Base-by-base conservation (phyloP, 371 early-diverging fungal species). In the Rhizopus microsporus region DNA sequence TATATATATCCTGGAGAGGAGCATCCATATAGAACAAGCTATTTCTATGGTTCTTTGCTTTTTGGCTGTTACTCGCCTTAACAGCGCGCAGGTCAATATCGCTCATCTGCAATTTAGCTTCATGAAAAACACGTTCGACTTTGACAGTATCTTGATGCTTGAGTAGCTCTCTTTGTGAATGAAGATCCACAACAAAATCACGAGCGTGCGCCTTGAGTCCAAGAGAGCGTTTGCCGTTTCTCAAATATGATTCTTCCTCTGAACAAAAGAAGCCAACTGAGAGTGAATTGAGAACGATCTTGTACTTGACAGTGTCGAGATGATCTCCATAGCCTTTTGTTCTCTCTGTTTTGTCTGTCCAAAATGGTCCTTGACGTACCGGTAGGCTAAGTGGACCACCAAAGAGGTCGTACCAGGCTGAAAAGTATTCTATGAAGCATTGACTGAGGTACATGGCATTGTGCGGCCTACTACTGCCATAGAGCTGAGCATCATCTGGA, bases 371-470 rank as follows among this genome's bases (percentile, higher is more conserved):
- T 39, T 62, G 69, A 0, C 78, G 74, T 30, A 82, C 59, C 3
- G 80, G 80, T 16, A 78, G 51, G n/a, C 70, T 59, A 53, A 80
- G 61, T 46, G 71, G 71, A 30, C 73, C 69, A 29, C 78, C 80
- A 57, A 82, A 77, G 1, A 78, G 52, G n/a, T 65, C 54, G 12
- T 63, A 71, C 73, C 77, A 78, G 1, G 62, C 42, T 5, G 65
- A 33, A 49, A 74, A 76, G 31, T 82, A 77, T 7, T 64, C 62
- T 10, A 82, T 55, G 37, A 76, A 72, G 8, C 72, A 70, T 4
- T 80, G 80, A 8, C 67, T 77, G 6, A 80, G 43, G 12, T 78
- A 65, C 65, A 82, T 69, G 2, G 80, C 71, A 40, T 82, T 82
- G 49, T 57, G 55, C 4, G 56, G 34, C 12, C 45, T 35, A 4